A percentile compares a stretch with the other conserved stretches of the same genome.
These are phyloP conservation scores for Ceratocystis albifundus DNA, from an alignment of 2,329 filamentous ascomycete species.

Conservation along the genomic window DNA sequence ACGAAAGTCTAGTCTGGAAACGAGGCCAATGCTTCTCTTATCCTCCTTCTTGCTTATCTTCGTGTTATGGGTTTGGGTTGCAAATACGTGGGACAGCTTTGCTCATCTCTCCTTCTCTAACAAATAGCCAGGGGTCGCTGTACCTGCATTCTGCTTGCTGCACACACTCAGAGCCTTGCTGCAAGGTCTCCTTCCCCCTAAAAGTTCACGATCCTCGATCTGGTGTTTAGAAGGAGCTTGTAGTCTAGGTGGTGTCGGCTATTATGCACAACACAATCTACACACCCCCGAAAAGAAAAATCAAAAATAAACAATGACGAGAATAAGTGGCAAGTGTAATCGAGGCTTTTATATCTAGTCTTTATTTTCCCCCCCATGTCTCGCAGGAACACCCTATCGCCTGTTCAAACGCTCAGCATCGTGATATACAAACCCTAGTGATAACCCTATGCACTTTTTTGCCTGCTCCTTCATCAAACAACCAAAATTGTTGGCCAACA, in stretches of 20 bases:
- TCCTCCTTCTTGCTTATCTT: conserved; percentile 2
- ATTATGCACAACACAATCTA: too few species aligned
- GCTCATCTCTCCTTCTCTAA: background rate
- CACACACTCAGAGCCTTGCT: background rate
- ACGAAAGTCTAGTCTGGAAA: background rate
- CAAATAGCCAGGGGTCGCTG: background rate
- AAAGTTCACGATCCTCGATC: conserved; percentile 7
- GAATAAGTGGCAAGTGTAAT: too few species aligned
- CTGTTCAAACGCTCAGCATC: too few species aligned
- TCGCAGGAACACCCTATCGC: too few species aligned
- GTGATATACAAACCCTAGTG: background rate
- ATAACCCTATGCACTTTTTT: too few species aligned
- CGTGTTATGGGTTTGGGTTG: background rate
- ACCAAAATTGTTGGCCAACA: too few species aligned
- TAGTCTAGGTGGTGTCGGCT: background rate
- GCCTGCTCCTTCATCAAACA: background rate
- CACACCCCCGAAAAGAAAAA: too few species aligned
- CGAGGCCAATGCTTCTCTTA: conserved; percentile 1
- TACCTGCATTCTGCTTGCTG: conserved; percentile 6
- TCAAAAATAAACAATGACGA: too few species aligned
- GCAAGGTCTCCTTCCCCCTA: background rate
- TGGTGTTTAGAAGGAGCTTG: conserved; percentile 1
- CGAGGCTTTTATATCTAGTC: too few species aligned
- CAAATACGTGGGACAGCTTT: background rate
- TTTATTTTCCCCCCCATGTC: background rate